These are phyloP conservation scores for Tuber microsphaerosporum DNA, from an alignment of 495 filamentous ascomycete species.

Conservation along the genomic window DNA sequence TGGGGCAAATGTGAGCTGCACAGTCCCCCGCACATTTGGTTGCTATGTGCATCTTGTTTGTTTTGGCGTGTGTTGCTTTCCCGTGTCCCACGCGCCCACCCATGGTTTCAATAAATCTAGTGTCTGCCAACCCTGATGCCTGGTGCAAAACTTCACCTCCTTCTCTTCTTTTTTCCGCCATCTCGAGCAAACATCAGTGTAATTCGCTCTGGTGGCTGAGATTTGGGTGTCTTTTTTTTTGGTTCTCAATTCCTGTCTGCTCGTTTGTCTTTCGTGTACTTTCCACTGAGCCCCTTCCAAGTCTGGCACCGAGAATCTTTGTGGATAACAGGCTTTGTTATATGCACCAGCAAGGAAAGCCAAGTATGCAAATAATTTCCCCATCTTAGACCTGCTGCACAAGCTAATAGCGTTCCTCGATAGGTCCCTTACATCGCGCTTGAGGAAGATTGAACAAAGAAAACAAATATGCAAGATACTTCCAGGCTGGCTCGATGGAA, in stretches of 20 bases:
- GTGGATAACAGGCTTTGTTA: neutral
- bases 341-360: neutral
- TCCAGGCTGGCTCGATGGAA: conserved; percentile 26
- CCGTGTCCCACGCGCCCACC: conserved; percentile 1
- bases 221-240: neutral
- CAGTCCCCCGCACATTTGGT: neutral
- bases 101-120: conserved; percentile 1
- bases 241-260: neutral
- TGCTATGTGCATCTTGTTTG: conserved; percentile 2
- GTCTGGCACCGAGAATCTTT: neutral
- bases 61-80: conserved; percentile 1
- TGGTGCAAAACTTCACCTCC: neutral
- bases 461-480: conserved; percentile 27
- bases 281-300: neutral
- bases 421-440: neutral
- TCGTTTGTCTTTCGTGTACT: neutral
- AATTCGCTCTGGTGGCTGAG: neutral
- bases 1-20: neutral
- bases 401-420: neutral
- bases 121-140: neutral
- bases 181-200: neutral
- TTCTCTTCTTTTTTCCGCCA: neutral
- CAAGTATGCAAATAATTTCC: neutral
- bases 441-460: neutral
- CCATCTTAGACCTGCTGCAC: neutral